Base-by-base conservation (phyloP, 2,329 filamentous ascomycete species). In the Arthroderma sp. region DNA sequence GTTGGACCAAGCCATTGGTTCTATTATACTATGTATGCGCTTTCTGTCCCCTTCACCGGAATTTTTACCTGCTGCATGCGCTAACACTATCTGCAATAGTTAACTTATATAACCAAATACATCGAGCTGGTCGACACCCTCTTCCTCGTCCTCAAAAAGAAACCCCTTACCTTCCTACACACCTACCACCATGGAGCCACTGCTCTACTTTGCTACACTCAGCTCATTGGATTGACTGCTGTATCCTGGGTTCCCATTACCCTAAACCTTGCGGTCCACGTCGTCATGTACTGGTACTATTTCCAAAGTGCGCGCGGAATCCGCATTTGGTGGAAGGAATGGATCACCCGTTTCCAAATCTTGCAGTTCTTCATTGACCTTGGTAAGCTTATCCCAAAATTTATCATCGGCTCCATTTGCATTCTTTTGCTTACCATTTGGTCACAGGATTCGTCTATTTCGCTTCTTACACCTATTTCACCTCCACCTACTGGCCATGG, bases 241-340 rank as follows among this genome's bases (percentile, higher is more conserved):
- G 86, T 94, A 45, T 93, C 86, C 45, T 94, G 86, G 86, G 83
- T 91, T 42, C 80, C 81, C 53, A 94, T 94, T 61, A 80, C 77
- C 36, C 77, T 94, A 53, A 94, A 94, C 74, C 69, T 94, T 57
- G 79, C 77, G 51, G 86, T 94, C 42, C 86, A 94, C 69, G 86
- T 94, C 47, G 82, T 94, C 65, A 94, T 94, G 86, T 94, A 94
- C 80, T 94, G 85, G 85, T 94, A 94, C 78, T 94, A 94, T 77
- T 94, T 94, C 79, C 86, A 94, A 74, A 86, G 83, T 60, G 85
- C 87, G 42, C 85, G 87, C 55, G 87, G 87, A 55, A 77, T 94
- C 65, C 80, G 80, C 59, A 86, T 94, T 67, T 93, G 85, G 85
- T 94, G 87, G 87, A 94, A 94, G 80, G 84, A 94, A 70, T 94